Evolutionary conservation across 176 grass and related monocot species (phyloP), one percentile per base, ranked within the genome.

Genomic region (Paspalum vaginatum): DNA sequence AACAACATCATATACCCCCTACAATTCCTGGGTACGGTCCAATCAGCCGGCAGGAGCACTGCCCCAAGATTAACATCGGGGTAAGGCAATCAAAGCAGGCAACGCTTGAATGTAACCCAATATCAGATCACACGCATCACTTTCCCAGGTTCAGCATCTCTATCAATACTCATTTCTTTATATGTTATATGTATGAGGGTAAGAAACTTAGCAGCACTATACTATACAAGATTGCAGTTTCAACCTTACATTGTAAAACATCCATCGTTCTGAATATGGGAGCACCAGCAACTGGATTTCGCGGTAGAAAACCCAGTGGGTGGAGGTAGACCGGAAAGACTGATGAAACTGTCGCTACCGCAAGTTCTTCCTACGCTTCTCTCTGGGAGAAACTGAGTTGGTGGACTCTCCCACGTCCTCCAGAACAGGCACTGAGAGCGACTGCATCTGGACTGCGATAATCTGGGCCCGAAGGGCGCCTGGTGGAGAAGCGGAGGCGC

Each of bases 291-390:
- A 75, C 68, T 55, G 24, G 76, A 80, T 76, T 43, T n/a, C n/a
- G n/a, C n/a, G n/a, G n/a, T n/a, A n/a, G n/a, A n/a, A n/a, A n/a
- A n/a, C n/a, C 74, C 79, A 22, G 55, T 78, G 56, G 18, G 42
- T 77, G 39, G 50, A 68, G 14, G 32, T 32, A 4, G 73, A 50
- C 50, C 73, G 60, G 61, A 83, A 18, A 2, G 65, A 57, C 21
- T 32, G 32, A 32, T 32, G 25, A 83, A 57, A 17, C 37, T 45
- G 51, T 50, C 27, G 16, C 24, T 58, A 44, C 26, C 5, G 17
- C 79, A 86, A 83, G 58, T 74, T 89, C 65, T 74, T 97, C 77
- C 79, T 85, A 37, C 91, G 88, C 73, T 92, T 90, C 64, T 91
- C 91, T 13, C 72, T 87, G 14, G 58, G 65, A 71, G 46, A 70